Conservation (phyloP, 1,139 yeast genomes). For the Sporopachydermia cereana region DNA sequence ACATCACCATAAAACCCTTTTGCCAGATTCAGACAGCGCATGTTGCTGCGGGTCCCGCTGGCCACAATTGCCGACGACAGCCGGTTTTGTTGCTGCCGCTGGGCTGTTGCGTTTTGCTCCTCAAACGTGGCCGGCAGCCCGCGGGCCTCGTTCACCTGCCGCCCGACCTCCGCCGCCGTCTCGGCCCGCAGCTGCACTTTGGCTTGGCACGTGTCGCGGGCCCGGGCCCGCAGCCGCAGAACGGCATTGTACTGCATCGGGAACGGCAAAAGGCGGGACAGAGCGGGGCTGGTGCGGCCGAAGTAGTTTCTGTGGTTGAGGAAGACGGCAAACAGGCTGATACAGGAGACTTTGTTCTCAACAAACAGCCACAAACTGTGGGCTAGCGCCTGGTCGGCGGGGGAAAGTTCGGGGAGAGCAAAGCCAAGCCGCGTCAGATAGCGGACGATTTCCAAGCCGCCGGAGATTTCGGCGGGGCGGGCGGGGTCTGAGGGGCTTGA, state of each 20-base stretch:
- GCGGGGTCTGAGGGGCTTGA: neutral
- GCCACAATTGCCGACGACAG: conserved; percentile 29
- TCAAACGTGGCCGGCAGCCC: conserved; percentile 13
- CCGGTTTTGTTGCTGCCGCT: conserved; percentile 28
- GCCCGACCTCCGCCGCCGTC: conserved; percentile 22
- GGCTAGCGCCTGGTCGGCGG: conserved; percentile 12
- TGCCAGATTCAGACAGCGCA: conserved; percentile 37
- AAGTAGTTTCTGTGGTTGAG: conserved; percentile 55
- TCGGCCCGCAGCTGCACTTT: conserved; percentile 21
- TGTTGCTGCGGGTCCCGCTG: conserved; percentile 30
- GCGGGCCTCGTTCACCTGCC: conserved; percentile 16
- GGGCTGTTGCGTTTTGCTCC: conserved; percentile 2
- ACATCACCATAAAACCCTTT: conserved; percentile 26
- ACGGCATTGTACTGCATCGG: conserved; percentile 85
- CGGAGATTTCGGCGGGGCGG: conserved; percentile 18
- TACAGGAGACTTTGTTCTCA: conserved; percentile 30
- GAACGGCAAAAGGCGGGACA: conserved; percentile 52
- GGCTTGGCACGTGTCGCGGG: conserved; percentile 32
- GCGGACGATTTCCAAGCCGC: conserved; percentile 38
- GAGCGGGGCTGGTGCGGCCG: conserved; percentile 47
- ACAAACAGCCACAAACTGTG: conserved; percentile 28
- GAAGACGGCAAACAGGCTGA: conserved; percentile 53
- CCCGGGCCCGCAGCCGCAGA: conserved; percentile 36
- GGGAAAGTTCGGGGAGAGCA: conserved; percentile 15
- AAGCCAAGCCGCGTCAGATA: conserved; percentile 20